A percentile compares a stretch with the other conserved stretches of the same genome.
phyloP scores from a whole-genome alignment of 2,329 filamentous ascomycete species.

The Ophiosphaerella narmari region DNA sequence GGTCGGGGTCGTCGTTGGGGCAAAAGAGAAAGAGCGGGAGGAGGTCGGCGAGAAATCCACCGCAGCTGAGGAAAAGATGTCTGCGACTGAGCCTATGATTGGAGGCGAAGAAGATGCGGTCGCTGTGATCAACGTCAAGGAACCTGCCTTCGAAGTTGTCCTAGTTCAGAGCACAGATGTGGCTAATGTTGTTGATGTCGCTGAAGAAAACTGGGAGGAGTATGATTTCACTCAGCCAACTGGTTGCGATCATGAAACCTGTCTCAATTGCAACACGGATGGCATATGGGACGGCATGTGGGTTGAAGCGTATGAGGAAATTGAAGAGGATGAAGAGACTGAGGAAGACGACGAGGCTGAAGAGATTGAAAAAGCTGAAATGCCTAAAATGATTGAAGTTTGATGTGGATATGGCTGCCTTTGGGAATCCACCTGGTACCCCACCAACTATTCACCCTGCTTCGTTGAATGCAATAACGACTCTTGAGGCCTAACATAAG shows the following conservation, averaged over 20 bases:
- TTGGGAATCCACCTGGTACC: too few relatives aligned
- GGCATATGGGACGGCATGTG: slow-evolving; percentile 26
- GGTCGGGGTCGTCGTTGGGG: slow-evolving; percentile 57
- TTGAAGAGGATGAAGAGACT: too few relatives aligned
- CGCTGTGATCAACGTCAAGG: slow-evolving; percentile 10
- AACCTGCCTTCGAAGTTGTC: too few relatives aligned
- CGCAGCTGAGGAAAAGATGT: slow-evolving; percentile 30
- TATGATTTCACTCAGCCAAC: slow-evolving; percentile 60
- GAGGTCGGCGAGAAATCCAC: slow-evolving; percentile 43
- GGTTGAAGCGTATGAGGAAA: background rate
- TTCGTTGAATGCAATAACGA: too few relatives aligned
- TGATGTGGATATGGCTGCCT: too few relatives aligned
- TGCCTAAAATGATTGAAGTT: too few relatives aligned
- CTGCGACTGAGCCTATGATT: background rate
- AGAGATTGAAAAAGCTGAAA: too few relatives aligned
- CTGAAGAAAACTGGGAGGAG: slow-evolving; percentile 43
- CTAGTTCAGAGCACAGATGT: too few relatives aligned
- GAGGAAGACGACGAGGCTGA: too few relatives aligned
- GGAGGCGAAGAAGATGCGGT: slow-evolving; percentile 25
- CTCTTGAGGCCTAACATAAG: too few relatives aligned
- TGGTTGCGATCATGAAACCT: slow-evolving; percentile 47
- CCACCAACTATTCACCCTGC: too few relatives aligned
- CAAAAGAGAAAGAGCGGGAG: slow-evolving; percentile 10
- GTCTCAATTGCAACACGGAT: slow-evolving; percentile 29
- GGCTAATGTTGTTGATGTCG: too few relatives aligned